Conservation (phyloP, 2,329 filamentous ascomycete species). For the Botrytis pseudocinerea region DNA sequence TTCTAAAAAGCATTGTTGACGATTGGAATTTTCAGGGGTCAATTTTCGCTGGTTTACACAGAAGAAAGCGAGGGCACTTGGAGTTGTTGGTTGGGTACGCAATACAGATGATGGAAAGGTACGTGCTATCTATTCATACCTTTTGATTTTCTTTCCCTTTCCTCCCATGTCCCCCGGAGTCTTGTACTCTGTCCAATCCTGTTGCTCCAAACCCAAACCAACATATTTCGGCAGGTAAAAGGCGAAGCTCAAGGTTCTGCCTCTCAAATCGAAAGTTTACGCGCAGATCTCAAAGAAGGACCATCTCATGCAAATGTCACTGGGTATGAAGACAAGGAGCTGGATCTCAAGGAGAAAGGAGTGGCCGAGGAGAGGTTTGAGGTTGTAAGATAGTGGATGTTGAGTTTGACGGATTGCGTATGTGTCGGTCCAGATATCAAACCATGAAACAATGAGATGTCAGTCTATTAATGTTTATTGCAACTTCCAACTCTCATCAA, state of each 20-base stretch:
- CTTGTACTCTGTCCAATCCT: background rate
- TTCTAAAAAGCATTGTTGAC: background rate
- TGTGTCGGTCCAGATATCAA: background rate
- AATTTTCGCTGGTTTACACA: constrained; percentile 50
- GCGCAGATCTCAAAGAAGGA: constrained; percentile 74
- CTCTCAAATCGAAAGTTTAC: constrained; percentile 64
- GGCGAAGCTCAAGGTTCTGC: constrained; percentile 83
- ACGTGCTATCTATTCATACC: background rate
- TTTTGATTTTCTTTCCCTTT: background rate
- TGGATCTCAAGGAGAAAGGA: constrained; percentile 67
- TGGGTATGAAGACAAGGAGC: constrained; percentile 68
- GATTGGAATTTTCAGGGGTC: background rate
- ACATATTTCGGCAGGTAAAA: constrained; percentile 61
- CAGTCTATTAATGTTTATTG: background rate
- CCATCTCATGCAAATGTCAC: constrained; percentile 72
- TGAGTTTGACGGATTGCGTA: too few relatives aligned
- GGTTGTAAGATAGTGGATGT: background rate
- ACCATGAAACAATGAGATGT: background rate
- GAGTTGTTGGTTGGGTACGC: constrained; percentile 61
- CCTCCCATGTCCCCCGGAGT: background rate
- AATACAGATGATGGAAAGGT: constrained; percentile 60
- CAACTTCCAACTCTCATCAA: background rate
- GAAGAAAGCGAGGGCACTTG: constrained; percentile 51
- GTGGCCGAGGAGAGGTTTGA: constrained; percentile 23
- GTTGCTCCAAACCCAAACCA: background rate